A percentile compares a stretch with the other conserved stretches of the same genome.
Evolutionary conservation across 257 asterid species (phyloP).

Genomic region (Prunella vulgaris): DNA sequence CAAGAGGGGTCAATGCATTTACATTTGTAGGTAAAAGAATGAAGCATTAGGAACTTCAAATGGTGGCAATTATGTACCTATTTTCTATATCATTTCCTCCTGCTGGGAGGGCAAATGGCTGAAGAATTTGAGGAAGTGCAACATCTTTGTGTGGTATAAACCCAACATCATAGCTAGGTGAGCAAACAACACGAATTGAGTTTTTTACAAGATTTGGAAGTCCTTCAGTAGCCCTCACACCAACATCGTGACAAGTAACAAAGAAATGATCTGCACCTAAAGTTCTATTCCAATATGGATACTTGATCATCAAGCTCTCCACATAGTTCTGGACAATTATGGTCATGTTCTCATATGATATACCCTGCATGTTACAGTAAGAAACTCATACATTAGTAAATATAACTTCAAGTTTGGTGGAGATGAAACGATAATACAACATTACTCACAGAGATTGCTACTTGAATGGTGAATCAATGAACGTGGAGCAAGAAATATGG

Average conservation of each 20-base stretch:
- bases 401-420: slow-evolving; percentile 2
- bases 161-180: slow-evolving; percentile 98
- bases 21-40: neutral
- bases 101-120: slow-evolving; percentile 96
- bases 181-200: slow-evolving; percentile 96
- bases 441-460: neutral
- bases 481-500: neutral
- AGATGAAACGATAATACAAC: slow-evolving; percentile 7
- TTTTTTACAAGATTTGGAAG: slow-evolving; percentile 84
- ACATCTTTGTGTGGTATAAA: slow-evolving; percentile 98
- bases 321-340: slow-evolving; percentile 77
- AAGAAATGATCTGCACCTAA: slow-evolving; percentile 97
- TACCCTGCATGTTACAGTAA: slow-evolving; percentile 62
- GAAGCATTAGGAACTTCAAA: slow-evolving; percentile 3
- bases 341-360: slow-evolving; percentile 94
- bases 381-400: slow-evolving; percentile 9
- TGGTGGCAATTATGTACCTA: slow-evolving; percentile 41
- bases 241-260: slow-evolving; percentile 98
- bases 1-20: neutral
- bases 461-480: neutral
- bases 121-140: slow-evolving; percentile 95
- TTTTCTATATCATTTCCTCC: slow-evolving; percentile 94
- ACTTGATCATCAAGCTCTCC: slow-evolving; percentile 69
- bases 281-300: slow-evolving; percentile 96
- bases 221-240: slow-evolving; percentile 99